Evolutionary conservation across 2,329 filamentous ascomycete species (phyloP).

Genomic region (Aspergillus chevalieri): DNA sequence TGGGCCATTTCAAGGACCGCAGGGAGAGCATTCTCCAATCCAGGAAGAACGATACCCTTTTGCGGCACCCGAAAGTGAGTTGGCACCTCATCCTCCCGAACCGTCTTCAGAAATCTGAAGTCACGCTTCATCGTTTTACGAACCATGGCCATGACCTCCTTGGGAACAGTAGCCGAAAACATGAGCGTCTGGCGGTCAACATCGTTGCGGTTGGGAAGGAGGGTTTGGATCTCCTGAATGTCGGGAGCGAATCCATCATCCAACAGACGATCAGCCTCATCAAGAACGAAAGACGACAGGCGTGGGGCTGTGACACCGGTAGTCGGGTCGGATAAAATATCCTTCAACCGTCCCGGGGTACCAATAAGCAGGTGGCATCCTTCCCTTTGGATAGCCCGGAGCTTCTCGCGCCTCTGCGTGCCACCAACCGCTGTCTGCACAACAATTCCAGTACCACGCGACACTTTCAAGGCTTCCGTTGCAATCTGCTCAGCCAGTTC

Average conservation of each 20-base stretch:
- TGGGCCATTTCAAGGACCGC: conserved; percentile 69
- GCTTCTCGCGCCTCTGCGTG: conserved; percentile 65
- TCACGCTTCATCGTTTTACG: conserved; percentile 69
- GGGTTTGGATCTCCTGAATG: conserved; percentile 54
- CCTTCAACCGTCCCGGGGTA: conserved; percentile 80
- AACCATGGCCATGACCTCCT: conserved; percentile 74
- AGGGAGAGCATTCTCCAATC: conserved; percentile 72
- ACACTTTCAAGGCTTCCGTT: conserved; percentile 66
- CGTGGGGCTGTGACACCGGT: conserved; percentile 60
- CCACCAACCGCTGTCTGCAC: conserved; percentile 84
- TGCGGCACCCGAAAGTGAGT: conserved; percentile 85
- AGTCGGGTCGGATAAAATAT: conserved; percentile 64
- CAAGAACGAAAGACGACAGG: conserved; percentile 55
- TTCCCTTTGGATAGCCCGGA: conserved; percentile 60
- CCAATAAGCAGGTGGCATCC: conserved; percentile 88
- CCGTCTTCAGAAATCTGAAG: conserved; percentile 89
- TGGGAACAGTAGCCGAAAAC: conserved; percentile 89
- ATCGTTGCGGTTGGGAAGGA: conserved; percentile 57
- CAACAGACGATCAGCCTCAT: conserved; percentile 63
- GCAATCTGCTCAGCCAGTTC: conserved; percentile 61
- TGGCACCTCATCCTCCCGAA: conserved; percentile 70
- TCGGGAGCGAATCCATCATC: conserved; percentile 63
- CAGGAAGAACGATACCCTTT: conserved; percentile 59
- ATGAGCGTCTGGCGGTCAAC: conserved; percentile 82
- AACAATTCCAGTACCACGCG: conserved; percentile 58